phyloP scores from a whole-genome alignment of 2,329 filamentous ascomycete species.

The Basipetospora sp. region DNA sequence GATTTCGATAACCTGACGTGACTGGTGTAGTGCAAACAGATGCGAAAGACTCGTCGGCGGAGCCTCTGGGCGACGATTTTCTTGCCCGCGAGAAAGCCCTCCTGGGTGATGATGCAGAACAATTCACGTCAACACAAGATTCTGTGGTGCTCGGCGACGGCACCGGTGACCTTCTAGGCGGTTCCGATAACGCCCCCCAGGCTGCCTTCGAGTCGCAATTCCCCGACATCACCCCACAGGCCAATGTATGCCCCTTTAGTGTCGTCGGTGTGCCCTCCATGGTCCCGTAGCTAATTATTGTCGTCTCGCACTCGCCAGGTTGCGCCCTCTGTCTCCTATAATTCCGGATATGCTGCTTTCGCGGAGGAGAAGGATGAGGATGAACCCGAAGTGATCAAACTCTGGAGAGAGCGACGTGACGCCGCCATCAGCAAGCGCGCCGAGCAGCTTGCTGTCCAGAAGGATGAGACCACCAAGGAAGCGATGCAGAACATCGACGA shows the following conservation, averaged over 20 bases:
- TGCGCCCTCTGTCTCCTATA: constrained; percentile 48
- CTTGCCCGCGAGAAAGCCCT: constrained; percentile 78
- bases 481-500: constrained; percentile 93
- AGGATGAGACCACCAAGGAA: constrained; percentile 71
- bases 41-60: constrained; percentile 40
- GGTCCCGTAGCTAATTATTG: not conserved
- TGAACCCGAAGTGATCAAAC: constrained; percentile 74
- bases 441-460: constrained; percentile 68
- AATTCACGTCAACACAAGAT: constrained; percentile 70
- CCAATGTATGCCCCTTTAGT: constrained; percentile 42
- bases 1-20: too few species aligned
- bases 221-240: constrained; percentile 55
- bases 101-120: constrained; percentile 82
- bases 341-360: constrained; percentile 45
- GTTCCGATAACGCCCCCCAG: constrained; percentile 36
- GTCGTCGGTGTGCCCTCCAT: not conserved
- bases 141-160: constrained; percentile 40
- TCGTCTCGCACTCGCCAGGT: constrained; percentile 48
- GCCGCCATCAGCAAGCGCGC: constrained; percentile 69
- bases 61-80: constrained; percentile 63
- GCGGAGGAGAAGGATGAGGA: constrained; percentile 47
- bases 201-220: constrained; percentile 72
- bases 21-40: constrained; percentile 59
- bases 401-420: constrained; percentile 86
- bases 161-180: constrained; percentile 57